Percentiles rank a stretch among this genome's conserved stretches.
These are phyloP conservation scores for Pogostemon cablin DNA, from an alignment of 257 asterid species.

Conservation along the genomic window DNA sequence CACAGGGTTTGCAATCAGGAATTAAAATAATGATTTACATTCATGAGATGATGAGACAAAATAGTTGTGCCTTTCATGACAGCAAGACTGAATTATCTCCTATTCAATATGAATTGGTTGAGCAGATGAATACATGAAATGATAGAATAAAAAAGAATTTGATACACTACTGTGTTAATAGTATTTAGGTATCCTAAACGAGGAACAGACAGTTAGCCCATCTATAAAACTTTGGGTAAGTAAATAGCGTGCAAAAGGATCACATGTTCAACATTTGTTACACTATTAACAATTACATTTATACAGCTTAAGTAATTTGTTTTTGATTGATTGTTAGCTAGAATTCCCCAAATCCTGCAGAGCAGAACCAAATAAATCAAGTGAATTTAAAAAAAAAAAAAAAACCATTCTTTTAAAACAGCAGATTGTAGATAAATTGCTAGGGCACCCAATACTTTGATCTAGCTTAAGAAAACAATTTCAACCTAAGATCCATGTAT, in stretches of 20 bases:
- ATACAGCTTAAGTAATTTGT: neutral
- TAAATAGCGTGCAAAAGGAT: too few species aligned
- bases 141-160: neutral
- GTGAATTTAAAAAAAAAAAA: neutral
- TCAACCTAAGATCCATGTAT: neutral
- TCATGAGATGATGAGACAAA: neutral
- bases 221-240: neutral
- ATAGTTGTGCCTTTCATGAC: neutral
- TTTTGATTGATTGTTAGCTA: slow-evolving; percentile 1
- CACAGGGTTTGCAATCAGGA: neutral
- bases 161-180: neutral
- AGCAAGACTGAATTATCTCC: neutral
- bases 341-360: neutral
- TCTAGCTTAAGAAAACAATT: neutral
- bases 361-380: neutral
- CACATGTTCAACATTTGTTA: neutral
- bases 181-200: neutral
- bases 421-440: too few species aligned
- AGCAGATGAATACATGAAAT: neutral
- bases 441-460: neutral
- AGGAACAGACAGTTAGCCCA: neutral
- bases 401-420: neutral
- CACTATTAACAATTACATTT: too few species aligned
- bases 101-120: neutral
- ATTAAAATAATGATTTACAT: neutral